Conservation (phyloP, 75 land plant species). For the Chamaecyparis obtusa region DNA sequence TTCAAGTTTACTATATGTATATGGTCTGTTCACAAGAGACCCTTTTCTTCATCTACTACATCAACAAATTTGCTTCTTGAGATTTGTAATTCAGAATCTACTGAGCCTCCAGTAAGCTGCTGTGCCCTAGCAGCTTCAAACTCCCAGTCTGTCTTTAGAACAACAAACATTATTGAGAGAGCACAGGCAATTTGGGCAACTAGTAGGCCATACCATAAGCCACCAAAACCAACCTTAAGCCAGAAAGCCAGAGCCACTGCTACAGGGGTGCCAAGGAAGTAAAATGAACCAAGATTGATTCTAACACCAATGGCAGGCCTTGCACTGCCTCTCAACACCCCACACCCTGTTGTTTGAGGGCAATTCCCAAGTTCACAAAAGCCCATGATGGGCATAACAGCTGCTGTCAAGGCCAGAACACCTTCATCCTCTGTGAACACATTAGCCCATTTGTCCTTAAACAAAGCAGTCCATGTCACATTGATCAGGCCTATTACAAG, state of each 20-base stretch:
- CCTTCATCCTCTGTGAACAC: constrained; percentile 67
- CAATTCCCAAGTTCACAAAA: constrained; percentile 92
- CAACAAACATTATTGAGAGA: constrained; percentile 48
- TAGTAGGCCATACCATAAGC: constrained; percentile 88
- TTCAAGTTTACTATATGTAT: neutral
- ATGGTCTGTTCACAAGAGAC: neutral
- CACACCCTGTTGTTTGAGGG: constrained; percentile 94
- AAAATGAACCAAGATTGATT: constrained; percentile 80
- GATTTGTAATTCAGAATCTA: neutral
- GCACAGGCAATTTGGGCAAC: constrained; percentile 79
- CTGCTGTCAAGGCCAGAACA: constrained; percentile 55
- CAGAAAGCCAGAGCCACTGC: constrained; percentile 78
- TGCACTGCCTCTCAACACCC: constrained; percentile 85
- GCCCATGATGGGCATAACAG: constrained; percentile 78
- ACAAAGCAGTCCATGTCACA: constrained; percentile 61
- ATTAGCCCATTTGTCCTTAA: constrained; percentile 57
- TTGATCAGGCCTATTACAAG: constrained; percentile 53
- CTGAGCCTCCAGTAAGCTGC: constrained; percentile 33
- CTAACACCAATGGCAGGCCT: constrained; percentile 78
- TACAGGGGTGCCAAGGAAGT: constrained; percentile 85
- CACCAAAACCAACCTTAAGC: constrained; percentile 62
- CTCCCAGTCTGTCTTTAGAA: constrained; percentile 76
- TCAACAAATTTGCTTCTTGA: neutral
- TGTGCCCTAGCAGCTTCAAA: constrained; percentile 58
- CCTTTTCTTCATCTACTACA: constrained; percentile 11